Evolutionary conservation across 169 alveolate species (phyloP).

Genomic region (Ichthyophthirius multifiliis): DNA sequence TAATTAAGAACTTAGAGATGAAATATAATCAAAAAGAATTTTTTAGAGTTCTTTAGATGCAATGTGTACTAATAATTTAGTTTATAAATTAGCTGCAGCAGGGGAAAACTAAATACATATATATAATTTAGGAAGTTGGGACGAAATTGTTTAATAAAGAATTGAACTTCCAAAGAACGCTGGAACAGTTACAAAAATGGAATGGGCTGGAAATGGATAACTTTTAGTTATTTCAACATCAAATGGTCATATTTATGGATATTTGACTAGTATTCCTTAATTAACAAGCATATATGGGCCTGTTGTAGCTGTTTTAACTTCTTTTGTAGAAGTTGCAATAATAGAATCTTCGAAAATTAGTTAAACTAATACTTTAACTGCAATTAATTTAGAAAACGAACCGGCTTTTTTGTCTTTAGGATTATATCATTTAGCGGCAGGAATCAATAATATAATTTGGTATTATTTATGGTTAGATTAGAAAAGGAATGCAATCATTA

Average conservation of each 20-base stretch:
- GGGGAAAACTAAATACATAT: conserved; percentile 73
- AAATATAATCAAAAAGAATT: conserved; percentile 55
- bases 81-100: conserved; percentile 77
- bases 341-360: conserved; percentile 42
- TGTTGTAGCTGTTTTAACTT: conserved; percentile 62
- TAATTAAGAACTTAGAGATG: conserved; percentile 62
- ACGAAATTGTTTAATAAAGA: conserved; percentile 67
- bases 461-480: conserved; percentile 69
- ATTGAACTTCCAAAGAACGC: conserved; percentile 70
- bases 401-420: conserved; percentile 76
- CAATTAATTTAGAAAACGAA: conserved; percentile 64
- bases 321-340: conserved; percentile 73
- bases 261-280: conserved; percentile 72
- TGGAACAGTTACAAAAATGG: conserved; percentile 74
- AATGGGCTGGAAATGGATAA: conserved; percentile 84
- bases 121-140: conserved; percentile 55
- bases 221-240: conserved; percentile 72
- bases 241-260: conserved; percentile 74
- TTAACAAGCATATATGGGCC: conserved; percentile 62
- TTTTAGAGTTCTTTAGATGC: conserved; percentile 76
- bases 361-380: conserved; percentile 32
- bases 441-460: conserved; percentile 63
- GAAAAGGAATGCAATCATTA: conserved; percentile 36
- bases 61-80: conserved; percentile 56
- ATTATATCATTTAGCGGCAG: conserved; percentile 71